Evolutionary conservation across 352 stramenopile genomes (phyloP).

Genomic region (Phytophthora aleatoria): DNA sequence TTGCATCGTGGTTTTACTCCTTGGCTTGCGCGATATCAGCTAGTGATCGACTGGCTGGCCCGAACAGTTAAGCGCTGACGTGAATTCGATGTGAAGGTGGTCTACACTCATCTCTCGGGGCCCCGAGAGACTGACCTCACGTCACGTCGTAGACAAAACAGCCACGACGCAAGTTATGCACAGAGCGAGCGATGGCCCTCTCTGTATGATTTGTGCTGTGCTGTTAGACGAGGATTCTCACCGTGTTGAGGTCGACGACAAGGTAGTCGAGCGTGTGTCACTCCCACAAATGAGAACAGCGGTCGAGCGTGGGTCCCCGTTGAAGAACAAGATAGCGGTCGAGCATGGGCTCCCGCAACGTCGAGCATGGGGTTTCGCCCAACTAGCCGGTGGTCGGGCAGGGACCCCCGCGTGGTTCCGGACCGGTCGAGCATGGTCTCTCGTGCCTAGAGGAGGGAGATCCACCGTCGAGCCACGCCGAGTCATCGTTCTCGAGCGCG

Average conservation of each 20-base stretch:
- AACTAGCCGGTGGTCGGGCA: neutral
- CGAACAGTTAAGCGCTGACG: slow-evolving; percentile 3
- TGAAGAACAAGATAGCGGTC: neutral
- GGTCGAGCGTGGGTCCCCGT: neutral
- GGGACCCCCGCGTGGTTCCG: neutral
- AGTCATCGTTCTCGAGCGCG: neutral
- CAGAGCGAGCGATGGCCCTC: slow-evolving; percentile 9
- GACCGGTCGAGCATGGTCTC: neutral
- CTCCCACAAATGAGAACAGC: no score
- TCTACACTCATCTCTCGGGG: neutral
- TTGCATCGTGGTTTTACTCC: slow-evolving; percentile 26
- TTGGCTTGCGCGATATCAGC: slow-evolving; percentile 10
- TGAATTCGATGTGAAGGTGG: slow-evolving; percentile 5
- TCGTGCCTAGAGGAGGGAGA: slow-evolving; percentile 2
- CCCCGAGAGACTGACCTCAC: neutral
- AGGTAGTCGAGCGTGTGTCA: neutral
- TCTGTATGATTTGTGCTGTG: neutral
- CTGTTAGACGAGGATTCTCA: neutral
- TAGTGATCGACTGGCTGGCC: slow-evolving; percentile 7
- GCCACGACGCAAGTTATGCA: neutral
- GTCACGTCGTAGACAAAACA: slow-evolving; percentile 7
- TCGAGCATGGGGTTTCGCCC: no score
- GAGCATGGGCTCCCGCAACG: neutral
- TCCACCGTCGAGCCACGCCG: no score
- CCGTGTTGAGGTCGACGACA: neutral